phyloP scores from a whole-genome alignment of 306 rosid species.

The Hippophae tibetana region DNA sequence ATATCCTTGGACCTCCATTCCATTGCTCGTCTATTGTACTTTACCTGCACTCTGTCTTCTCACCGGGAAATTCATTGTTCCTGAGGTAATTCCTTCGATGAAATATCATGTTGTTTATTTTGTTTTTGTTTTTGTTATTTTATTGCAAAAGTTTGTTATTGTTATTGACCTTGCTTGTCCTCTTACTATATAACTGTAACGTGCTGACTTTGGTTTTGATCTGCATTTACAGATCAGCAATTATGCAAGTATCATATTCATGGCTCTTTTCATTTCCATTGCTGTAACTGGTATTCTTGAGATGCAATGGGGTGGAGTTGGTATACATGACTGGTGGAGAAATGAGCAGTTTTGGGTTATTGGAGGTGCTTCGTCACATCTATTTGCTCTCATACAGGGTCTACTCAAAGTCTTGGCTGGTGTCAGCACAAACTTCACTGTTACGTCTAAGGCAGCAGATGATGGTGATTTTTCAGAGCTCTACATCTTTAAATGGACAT shows the following conservation, averaged over 20 bases:
- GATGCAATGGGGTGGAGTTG: slow-evolving; percentile 97
- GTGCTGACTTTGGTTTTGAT: neutral
- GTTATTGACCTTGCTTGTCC: no score
- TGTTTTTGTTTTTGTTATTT: no score
- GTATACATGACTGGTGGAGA: slow-evolving; percentile 96
- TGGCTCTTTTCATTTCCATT: slow-evolving; percentile 82
- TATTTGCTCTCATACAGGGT: slow-evolving; percentile 87
- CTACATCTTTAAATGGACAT: slow-evolving; percentile 89
- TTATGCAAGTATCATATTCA: slow-evolving; percentile 83
- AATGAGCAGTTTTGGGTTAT: slow-evolving; percentile 98
- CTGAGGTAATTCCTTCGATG: slow-evolving; percentile 55
- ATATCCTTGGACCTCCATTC: slow-evolving; percentile 89
- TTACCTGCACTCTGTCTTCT: slow-evolving; percentile 92
- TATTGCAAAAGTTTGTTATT: no score
- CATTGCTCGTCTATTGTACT: slow-evolving; percentile 79
- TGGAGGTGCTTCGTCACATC: slow-evolving; percentile 90
- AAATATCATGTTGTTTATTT: no score
- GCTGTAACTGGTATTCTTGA: slow-evolving; percentile 87
- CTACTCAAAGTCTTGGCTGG: slow-evolving; percentile 89
- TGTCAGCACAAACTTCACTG: slow-evolving; percentile 85
- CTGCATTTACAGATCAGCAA: slow-evolving; percentile 70
- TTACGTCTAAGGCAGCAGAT: slow-evolving; percentile 89
- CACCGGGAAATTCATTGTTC: slow-evolving; percentile 85
- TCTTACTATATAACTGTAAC: no score
- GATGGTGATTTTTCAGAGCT: slow-evolving; percentile 94